These are phyloP conservation scores for Glycine latifolia DNA, from an alignment of 306 rosid species.

Conservation along the genomic window DNA sequence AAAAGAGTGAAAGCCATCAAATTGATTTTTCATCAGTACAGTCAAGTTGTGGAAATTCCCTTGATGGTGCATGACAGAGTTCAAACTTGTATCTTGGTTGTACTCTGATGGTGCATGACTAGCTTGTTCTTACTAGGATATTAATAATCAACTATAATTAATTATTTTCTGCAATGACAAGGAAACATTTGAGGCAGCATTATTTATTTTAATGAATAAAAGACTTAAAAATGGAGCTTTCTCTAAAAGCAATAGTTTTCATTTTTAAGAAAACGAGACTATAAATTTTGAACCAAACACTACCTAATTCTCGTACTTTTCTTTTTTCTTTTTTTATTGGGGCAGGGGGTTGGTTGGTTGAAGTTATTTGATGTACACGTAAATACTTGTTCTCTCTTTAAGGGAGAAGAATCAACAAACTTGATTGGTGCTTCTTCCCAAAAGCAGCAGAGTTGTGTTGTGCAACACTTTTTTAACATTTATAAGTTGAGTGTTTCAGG, in stretches of 20 bases:
- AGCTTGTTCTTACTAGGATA: not conserved
- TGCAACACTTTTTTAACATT: not conserved
- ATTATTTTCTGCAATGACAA: not conserved
- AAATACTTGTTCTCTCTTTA: not conserved
- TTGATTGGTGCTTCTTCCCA: not conserved
- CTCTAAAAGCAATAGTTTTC: not conserved
- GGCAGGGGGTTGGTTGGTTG: not conserved
- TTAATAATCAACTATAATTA: not conserved
- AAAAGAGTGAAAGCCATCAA: no score
- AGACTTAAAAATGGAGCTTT: not conserved
- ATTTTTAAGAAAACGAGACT: not conserved
- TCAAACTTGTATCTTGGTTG: not conserved
- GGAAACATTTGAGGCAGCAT: not conserved
- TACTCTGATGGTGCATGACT: no score
- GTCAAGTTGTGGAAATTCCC: no score
- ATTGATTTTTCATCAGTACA: no score
- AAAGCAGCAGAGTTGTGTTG: not conserved
- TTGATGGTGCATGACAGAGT: not conserved
- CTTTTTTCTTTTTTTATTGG: not conserved
- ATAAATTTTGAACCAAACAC: not conserved
- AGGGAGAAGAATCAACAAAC: not conserved
- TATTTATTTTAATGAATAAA: not conserved
- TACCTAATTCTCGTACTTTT: not conserved
- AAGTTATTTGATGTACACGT: not conserved
- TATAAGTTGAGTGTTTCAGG: not conserved